Evolutionary conservation across 441 rosid species (phyloP), one percentile per base, ranked within the genome.

Genomic region (Arabidopsis lyrata): DNA sequence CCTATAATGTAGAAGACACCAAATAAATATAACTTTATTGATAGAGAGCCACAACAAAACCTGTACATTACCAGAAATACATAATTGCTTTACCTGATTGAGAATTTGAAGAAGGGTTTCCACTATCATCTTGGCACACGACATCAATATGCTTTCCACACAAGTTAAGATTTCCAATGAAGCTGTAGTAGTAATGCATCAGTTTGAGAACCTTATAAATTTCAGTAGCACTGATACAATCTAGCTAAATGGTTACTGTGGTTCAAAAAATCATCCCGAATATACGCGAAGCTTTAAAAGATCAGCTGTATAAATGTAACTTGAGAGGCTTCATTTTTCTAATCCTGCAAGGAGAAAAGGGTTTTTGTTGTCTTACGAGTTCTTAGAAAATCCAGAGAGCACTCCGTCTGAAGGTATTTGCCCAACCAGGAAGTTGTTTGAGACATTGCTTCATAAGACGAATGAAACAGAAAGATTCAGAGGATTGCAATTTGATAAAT

Each of bases 341-440:
- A 36, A 29, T 8, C 27, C 10, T 29, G 15, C n/a, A 56, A 36
- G 3, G 36, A 77, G 67, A 64, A 24, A 63, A 61, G 27, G 67
- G 39, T 5, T 31, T 48, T 16, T 48, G 29, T 67, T 31, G 60
- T 82, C 97, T 91, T 83, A 93, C 98, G 98, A 91, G 86, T 81
- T 86, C 75, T 65, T 85, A 2, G 86, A 59, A 70, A 86, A 95
- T 72, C 80, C 83, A 81, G 56, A 55, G 72, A 91, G 85, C 79
- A 84, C 83, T 16, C 95, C 97, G 67, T 87, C 86, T 29, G 90
- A 78, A 77, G 99, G 99, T 83, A 93, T 90, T 61, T 88, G 73
- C 63, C 99, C 98, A 38, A 36, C 81, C 66, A 95, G 89, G 82
- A 93, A 95, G 81, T 95, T 95, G 85, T 89, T 88, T 18, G 99